phyloP scores from a whole-genome alignment of 306 rosid species.

The Rosa lucieae region DNA sequence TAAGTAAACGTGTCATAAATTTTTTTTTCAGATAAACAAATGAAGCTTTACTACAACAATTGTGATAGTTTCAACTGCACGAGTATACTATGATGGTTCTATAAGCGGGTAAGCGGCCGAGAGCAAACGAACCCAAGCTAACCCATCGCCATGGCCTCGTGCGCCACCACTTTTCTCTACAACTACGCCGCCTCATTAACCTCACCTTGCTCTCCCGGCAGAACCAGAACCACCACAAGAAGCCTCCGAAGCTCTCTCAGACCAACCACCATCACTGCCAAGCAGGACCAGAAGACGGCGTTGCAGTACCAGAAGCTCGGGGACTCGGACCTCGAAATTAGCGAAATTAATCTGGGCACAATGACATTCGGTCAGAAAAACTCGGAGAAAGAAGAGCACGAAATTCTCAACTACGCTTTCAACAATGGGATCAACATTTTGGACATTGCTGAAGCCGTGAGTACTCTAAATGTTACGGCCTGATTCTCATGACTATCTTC shows the following conservation, averaged over 20 bases:
- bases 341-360: conserved; percentile 87
- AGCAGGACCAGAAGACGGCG: conserved; percentile 25
- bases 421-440: conserved; percentile 69
- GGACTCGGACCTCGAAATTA: conserved; percentile 77
- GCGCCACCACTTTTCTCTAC: conserved; percentile 20
- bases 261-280: conserved; percentile 31
- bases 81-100: too few relatives aligned
- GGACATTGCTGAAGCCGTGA: conserved; percentile 79
- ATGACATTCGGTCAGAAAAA: conserved; percentile 94
- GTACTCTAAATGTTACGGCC: not conserved
- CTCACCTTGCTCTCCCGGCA: not conserved
- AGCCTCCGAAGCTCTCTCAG: conserved; percentile 15
- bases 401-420: conserved; percentile 65
- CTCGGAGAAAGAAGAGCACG: conserved; percentile 85
- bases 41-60: too few relatives aligned
- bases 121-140: not conserved
- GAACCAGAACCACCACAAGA: conserved; percentile 3
- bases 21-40: too few relatives aligned
- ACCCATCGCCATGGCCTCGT: conserved; percentile 9
- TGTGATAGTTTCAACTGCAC: too few relatives aligned
- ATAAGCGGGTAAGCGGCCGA: not conserved
- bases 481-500: not conserved
- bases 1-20: too few relatives aligned
- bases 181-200: not conserved
- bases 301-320: conserved; percentile 70